Evolutionary conservation across 225 moss, liverwort and hornwort species (phyloP).

Genomic region (Asterella californica): DNA sequence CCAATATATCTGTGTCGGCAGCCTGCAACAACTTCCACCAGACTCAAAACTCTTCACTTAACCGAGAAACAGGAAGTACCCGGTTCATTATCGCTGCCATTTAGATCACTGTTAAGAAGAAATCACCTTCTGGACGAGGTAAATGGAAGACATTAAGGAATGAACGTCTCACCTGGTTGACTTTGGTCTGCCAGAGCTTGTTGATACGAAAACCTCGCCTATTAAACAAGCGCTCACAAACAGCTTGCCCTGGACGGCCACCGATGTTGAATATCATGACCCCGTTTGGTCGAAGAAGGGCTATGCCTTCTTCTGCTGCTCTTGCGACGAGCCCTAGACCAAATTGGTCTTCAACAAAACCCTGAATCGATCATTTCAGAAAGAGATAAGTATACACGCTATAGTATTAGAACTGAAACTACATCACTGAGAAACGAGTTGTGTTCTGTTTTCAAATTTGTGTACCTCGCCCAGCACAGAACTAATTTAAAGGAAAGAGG

Average conservation of each 20-base stretch:
- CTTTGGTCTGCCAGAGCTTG: constrained; percentile 97
- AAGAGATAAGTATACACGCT: not conserved
- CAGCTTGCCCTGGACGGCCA: constrained; percentile 98
- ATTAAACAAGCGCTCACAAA: constrained; percentile 79
- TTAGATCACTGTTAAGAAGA: not conserved
- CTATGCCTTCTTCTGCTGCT: constrained; percentile 95
- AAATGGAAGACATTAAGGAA: not conserved
- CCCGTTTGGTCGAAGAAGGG: constrained; percentile 77
- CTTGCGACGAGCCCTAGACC: constrained; percentile 93
- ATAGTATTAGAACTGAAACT: not conserved
- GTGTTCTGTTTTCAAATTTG: too few relatives aligned
- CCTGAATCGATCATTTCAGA: constrained; percentile 39
- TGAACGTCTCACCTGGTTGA: constrained; percentile 63
- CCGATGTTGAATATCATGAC: constrained; percentile 97
- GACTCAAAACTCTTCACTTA: not conserved
- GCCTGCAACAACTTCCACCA: constrained; percentile 46
- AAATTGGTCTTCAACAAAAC: constrained; percentile 99
- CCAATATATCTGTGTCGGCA: constrained; percentile 95
- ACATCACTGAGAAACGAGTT: not conserved
- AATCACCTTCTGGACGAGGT: not conserved
- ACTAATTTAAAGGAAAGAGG: not conserved
- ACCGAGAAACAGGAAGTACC: too few relatives aligned
- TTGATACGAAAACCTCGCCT: constrained; percentile 87
- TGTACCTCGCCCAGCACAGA: too few relatives aligned
- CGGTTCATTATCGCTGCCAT: not conserved